phyloP scores from a whole-genome alignment of 164 flowering plant species.

The Platanus orientalis region DNA sequence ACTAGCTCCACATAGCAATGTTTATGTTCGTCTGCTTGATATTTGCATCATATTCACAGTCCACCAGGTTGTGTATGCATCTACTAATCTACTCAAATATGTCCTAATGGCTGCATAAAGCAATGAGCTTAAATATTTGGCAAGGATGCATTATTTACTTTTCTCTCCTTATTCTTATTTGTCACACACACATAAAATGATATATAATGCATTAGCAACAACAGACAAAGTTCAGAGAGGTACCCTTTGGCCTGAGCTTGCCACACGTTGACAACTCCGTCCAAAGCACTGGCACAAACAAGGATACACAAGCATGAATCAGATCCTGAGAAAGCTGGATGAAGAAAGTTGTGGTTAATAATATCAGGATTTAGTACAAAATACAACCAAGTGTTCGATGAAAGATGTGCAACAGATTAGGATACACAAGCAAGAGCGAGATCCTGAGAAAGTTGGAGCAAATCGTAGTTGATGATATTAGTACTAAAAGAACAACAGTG shows the following conservation, averaged over 20 bases:
- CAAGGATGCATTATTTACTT: not conserved
- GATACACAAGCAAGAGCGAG: no score
- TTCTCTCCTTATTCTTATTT: not conserved
- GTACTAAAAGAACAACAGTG: no score
- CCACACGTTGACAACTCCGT: conserved; percentile 92
- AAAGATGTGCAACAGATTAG: no score
- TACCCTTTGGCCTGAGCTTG: conserved; percentile 79
- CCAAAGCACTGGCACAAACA: conserved; percentile 75
- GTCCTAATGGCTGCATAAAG: not conserved
- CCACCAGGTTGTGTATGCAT: not conserved
- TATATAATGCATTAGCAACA: not conserved
- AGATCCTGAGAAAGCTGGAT: not conserved
- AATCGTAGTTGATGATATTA: no score
- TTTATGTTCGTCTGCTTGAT: no score
- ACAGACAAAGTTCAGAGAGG: conserved; percentile 1
- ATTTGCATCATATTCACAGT: not conserved
- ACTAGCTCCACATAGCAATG: no score
- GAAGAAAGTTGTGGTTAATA: not conserved
- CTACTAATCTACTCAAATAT: not conserved
- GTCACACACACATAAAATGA: not conserved
- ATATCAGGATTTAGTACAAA: not conserved
- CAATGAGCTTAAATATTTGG: not conserved
- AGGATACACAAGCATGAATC: conserved; percentile 7
- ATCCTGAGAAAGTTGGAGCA: no score
- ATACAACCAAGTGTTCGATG: no score